Conservation (phyloP, 805 yeast genomes). For the Teunomyces aglyptinius region DNA sequence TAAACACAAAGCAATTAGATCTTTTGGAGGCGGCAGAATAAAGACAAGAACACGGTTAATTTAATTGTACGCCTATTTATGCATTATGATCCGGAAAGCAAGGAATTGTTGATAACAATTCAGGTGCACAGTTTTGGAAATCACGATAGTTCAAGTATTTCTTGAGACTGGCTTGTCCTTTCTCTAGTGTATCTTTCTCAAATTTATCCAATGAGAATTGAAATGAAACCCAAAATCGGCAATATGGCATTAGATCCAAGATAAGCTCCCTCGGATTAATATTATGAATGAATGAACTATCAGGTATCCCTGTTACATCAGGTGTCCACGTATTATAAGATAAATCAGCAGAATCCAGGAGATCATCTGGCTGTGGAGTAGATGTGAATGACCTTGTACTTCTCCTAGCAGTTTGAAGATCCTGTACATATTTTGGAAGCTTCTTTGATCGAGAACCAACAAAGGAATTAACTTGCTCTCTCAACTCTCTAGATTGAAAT, state of each 20-base stretch:
- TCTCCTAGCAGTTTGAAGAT: constrained; percentile 17
- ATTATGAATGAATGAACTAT: constrained; percentile 28
- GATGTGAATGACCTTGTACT: constrained; percentile 15
- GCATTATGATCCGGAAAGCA: not conserved
- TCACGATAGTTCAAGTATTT: constrained; percentile 33
- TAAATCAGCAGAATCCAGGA: not conserved
- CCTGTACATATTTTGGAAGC: constrained; percentile 28
- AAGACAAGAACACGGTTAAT: constrained; percentile 53
- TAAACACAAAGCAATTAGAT: constrained; percentile 61
- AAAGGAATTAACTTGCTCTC: constrained; percentile 16
- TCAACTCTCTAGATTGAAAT: constrained; percentile 10
- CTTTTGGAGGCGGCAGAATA: constrained; percentile 69
- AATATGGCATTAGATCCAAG: constrained; percentile 31
- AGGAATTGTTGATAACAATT: constrained; percentile 13
- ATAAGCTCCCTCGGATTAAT: constrained; percentile 24
- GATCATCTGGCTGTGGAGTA: constrained; percentile 3
- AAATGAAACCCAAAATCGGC: constrained; percentile 32
- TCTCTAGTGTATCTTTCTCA: constrained; percentile 16
- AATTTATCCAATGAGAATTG: constrained; percentile 25
- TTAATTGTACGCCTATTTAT: constrained; percentile 12
- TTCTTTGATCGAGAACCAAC: constrained; percentile 36
- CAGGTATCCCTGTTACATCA: constrained; percentile 32
- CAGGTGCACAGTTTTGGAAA: constrained; percentile 23
- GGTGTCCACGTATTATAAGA: constrained; percentile 11
- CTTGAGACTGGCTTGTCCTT: constrained; percentile 22